phyloP scores from a whole-genome alignment of 2,329 filamentous ascomycete genomes.

The Neophaeococcomyces aloes region DNA sequence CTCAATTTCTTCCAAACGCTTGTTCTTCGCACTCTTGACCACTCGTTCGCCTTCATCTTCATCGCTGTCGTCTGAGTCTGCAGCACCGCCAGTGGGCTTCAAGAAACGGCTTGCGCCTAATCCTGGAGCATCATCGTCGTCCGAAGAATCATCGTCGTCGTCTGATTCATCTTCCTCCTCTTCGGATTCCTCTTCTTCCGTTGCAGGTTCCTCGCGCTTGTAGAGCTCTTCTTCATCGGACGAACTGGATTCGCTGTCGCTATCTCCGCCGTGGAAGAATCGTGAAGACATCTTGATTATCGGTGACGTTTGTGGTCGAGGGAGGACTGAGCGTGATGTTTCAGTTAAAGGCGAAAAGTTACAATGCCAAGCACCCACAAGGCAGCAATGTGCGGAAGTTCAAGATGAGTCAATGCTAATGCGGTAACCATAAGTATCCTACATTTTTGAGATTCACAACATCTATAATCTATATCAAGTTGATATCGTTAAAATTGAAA shows the following conservation, averaged over 20 bases:
- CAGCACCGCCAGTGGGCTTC: constrained; percentile 46
- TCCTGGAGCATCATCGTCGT: constrained; percentile 48
- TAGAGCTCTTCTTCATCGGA: constrained; percentile 92
- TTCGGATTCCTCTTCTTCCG: constrained; percentile 46
- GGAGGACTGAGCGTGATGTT: too few relatives aligned
- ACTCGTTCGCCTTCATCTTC: constrained; percentile 77
- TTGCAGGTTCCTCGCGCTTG: constrained; percentile 53
- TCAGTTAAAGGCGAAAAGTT: too few relatives aligned
- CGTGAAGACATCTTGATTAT: constrained; percentile 74
- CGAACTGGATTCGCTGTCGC: constrained; percentile 89
- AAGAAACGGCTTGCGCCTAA: constrained; percentile 76
- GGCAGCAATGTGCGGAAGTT: too few relatives aligned
- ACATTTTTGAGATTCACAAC: too few relatives aligned
- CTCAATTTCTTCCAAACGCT: constrained; percentile 89
- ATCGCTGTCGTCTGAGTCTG: constrained; percentile 70
- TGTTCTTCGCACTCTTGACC: constrained; percentile 97
- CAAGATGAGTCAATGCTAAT: too few relatives aligned
- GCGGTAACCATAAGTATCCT: too few relatives aligned
- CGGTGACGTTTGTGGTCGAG: not conserved
- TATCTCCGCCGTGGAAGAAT: constrained; percentile 94
- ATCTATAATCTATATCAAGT: too few relatives aligned
- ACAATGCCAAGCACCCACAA: too few relatives aligned
- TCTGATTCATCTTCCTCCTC: constrained; percentile 46
- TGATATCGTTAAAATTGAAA: too few relatives aligned
- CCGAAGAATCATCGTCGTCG: constrained; percentile 45